Evolutionary conservation across 306 rosid species (phyloP).

Genomic region (Medicago lupulina): DNA sequence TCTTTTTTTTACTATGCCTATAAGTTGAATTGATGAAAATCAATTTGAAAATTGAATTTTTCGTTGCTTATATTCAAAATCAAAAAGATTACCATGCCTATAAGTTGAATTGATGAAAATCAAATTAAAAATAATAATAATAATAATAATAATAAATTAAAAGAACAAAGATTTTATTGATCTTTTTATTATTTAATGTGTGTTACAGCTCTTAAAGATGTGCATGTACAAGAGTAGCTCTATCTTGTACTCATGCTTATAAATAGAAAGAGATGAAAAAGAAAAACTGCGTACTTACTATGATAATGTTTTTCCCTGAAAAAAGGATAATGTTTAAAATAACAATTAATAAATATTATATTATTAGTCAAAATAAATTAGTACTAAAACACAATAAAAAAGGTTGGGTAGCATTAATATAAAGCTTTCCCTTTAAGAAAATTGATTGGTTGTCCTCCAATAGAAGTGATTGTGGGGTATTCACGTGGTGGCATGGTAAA

Average conservation of each 20-base stretch:
- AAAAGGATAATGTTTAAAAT: not conserved
- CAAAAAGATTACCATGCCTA: not conserved
- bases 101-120: not conserved
- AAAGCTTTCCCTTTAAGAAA: conserved; percentile 20
- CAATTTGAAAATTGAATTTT: too few relatives aligned
- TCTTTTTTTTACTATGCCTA: too few relatives aligned
- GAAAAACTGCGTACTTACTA: not conserved
- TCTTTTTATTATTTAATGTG: not conserved
- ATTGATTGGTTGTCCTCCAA: conserved; percentile 24
- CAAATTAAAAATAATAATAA: not conserved
- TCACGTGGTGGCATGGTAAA: conserved; percentile 60
- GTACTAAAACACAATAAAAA: not conserved
- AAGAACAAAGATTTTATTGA: not conserved
- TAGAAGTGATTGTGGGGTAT: conserved; percentile 35
- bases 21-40: too few relatives aligned
- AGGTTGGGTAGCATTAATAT: conserved; percentile 38
- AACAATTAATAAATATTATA: not conserved
- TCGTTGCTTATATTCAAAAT: too few relatives aligned
- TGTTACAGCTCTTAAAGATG: not conserved
- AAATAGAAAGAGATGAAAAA: not conserved
- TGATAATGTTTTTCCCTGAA: too few relatives aligned
- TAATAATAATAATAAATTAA: not conserved
- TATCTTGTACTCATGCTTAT: not conserved
- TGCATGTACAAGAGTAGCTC: not conserved
- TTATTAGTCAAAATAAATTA: too few relatives aligned